Conservation (phyloP, 371 early-diverging fungal genomes). For the Apophysomyces trapeziformis region DNA sequence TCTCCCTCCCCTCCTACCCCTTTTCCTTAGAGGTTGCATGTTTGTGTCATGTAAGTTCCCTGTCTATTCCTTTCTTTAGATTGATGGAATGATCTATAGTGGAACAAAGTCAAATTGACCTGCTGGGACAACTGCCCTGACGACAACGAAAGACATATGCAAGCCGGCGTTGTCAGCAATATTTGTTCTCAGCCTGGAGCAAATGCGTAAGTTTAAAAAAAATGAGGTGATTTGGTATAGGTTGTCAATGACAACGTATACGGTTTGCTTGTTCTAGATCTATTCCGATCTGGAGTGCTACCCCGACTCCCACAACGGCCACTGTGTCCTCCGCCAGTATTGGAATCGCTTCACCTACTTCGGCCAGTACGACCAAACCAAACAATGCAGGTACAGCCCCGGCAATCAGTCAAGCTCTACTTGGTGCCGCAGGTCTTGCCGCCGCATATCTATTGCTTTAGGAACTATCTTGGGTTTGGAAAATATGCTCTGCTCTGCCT, state of each 20-base stretch:
- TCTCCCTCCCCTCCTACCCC: not conserved
- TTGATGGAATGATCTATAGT: constrained; percentile 14
- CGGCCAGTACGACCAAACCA: not conserved
- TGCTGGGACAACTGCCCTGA: constrained; percentile 20
- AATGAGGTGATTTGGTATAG: not conserved
- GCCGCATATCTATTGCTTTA: constrained; percentile 2
- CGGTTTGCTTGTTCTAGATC: not conserved
- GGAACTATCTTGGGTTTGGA: not conserved
- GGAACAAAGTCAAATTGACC: constrained; percentile 27
- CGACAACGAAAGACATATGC: not conserved
- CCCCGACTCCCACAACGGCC: not conserved
- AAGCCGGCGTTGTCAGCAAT: constrained; percentile 7
- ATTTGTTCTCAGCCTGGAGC: constrained; percentile 8
- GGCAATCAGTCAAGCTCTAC: not conserved
- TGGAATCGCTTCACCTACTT: not conserved
- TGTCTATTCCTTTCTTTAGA: not conserved
- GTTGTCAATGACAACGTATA: not conserved
- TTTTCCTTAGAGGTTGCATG: constrained; percentile 29
- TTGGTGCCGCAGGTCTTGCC: constrained; percentile 6
- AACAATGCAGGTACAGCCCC: constrained; percentile 3
- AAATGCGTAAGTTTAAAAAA: constrained; percentile 17
- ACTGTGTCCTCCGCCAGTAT: not conserved
- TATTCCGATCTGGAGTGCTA: constrained; percentile 6
- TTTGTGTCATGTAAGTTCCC: constrained; percentile 28
- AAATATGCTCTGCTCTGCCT: not conserved